Evolutionary conservation across 176 grass and related monocot genomes (phyloP), one percentile per base, ranked within the genome.

Genomic region (Lolium multiflorum): DNA sequence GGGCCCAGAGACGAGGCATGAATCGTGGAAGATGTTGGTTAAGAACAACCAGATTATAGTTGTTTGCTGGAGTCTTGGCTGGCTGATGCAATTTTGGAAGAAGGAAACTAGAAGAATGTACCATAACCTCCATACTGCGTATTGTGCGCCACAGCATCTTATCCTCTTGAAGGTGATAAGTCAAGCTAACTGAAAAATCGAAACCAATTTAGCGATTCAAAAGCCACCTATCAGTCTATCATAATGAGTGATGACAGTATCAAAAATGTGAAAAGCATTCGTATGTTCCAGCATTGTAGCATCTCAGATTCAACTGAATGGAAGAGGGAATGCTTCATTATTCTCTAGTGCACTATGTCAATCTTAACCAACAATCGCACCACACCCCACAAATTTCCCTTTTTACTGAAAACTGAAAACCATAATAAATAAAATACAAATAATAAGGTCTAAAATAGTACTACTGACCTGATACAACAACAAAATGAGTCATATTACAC

Each of bases 1-100:
- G 93, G 81, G 72, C 56, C 93, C 93, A 90, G 28, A 95, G 88
- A 37, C 72, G 93, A 72, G 93, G 90, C 58, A 77, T 83, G 82
- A 88, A 92, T 60, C 86, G 83, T 21, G 93, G 93, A 83, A 94
- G 88, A 15, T 90, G 82, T 59, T 95, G 93, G 85, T 95, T 95
- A 80, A 95, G 93, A 66, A 95, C 93, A 71, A 94, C 93, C 56
- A 94, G 72, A 84, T 82, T 82, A 77, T 88, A 86, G 18, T 72
- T 94, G 84, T 82, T 86, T 78, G 66, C 71, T 79, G 80, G 76
- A 65, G 50, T 14, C 4, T 81, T 80, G 51, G 85, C 72, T 74
- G 93, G 24, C 65, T 72, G 76, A 73, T 50, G 49, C 65, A 89
- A 41, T 79, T 83, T 84, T 28, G 87, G 90, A 77, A 94, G 87